Base-by-base conservation (phyloP, 441 rosid genomes). In the Bocquillonia castaneifolia region DNA sequence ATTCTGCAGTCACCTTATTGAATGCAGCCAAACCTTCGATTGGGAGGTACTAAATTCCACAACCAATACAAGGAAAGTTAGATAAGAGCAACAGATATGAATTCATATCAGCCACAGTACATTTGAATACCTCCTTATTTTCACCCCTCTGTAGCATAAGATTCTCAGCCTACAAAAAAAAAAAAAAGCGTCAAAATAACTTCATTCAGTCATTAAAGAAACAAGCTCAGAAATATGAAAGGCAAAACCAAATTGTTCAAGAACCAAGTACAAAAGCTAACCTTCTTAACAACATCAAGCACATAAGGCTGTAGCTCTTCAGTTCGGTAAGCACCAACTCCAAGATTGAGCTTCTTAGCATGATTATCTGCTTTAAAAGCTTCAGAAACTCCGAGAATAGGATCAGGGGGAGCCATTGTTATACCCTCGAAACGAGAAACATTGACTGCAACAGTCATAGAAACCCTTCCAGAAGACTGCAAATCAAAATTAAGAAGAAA, bases 351-450 rank as follows among this genome's bases (percentile, higher is more conserved):
- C 80, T 94, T 94, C 79, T 68, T 81, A 20, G 81, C 92, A 74
- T 85, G 66, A 9, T 76, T 87, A 75, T 91, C 96, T 17, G 97
- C 96, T 80, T 68, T 90, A 77, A 94, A 94, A 62, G 99, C 96
- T 80, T 94, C 97, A 10, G 96, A 88, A 72, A 94, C 97, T 72
- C 99, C 99, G 72, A 90, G 94, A 83, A 94, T 91, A 40, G 97
- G 97, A 79, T 94, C 99, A 13, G 99, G 97, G 15, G 99, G 97
- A 57, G 97, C 99, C 96, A 90, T 93, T 8, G 91, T 77, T 60
- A 93, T 73, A 51, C 87, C 88, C 77, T 91, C 93, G 64, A 93
- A 91, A 69, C 91, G 92, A 73, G 97, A 91, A 53, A 78, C 88
- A 67, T 82, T 81, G 42, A 84, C 86, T 12, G 91, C 81, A 51